Base-by-base conservation (phyloP, 371 early-diverging fungal species). In the Apophysomyces trapeziformis region DNA sequence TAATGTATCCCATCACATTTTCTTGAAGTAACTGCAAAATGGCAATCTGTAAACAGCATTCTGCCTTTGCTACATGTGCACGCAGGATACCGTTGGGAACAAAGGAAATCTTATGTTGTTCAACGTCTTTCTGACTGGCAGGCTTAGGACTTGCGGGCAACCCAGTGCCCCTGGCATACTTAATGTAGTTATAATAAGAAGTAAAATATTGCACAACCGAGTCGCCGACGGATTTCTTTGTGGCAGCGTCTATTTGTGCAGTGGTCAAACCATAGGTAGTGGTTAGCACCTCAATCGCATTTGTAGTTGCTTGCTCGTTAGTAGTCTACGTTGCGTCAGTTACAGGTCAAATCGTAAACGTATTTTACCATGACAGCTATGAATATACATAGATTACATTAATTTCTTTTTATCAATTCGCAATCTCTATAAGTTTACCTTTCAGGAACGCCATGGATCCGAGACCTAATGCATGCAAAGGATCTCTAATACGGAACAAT, bases 21-120 rank as follows among this genome's bases (percentile, higher is more conserved):
- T 87, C 89, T 58, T 87, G 87, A 13, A 86, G 67, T 59, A 89
- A 63, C 54, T 87, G 79, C 56, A 87, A 76, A 50, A 87, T 77
- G 35, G 89, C 85, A 5, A 83, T 89, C 65, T 87, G 70, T 35
- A 89, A 71, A 65, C 86, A 77, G 37, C 83, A 70, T 68, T 89
- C 89, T 8, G 89, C 88, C 47, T 85, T 80, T 58, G 84, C 77
- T 12, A 87, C 87, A 45, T 83, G 84, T 18, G 86, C 88, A 57
- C 89, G 78, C 54, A 89, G 72, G 14, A 86, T 85, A 38, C 86
- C 87, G 65, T 87, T 89, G 56, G 85, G 82, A 58, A 84, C 73
- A 66, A 84, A 77, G 21, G 64, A 63, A 38, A 79, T 67, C 18
- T 72, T 68, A 13, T 82, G 67, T 35, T 75, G 63, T 37, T 73